Evolutionary conservation across 495 filamentous ascomycete genomes (phyloP), one percentile per base, ranked within the genome.

Genomic region (Podospora fimiseda): DNA sequence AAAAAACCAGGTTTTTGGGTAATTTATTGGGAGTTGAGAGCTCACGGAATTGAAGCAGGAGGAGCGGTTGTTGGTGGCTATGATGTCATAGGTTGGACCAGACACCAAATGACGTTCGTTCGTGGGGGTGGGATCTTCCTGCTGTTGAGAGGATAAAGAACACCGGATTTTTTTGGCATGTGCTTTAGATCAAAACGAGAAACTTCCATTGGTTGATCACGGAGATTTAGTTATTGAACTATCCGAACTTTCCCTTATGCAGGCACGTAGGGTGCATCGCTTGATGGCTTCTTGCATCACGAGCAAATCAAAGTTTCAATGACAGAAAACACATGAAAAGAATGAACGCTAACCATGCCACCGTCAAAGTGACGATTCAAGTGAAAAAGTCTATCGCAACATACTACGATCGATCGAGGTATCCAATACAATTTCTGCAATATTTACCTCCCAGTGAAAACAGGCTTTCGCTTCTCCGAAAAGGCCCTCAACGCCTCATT

Each of bases 401-500:
- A 15, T 18, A n/a, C n/a, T n/a, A n/a, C n/a, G n/a, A n/a, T n/a
- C n/a, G n/a, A n/a, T n/a, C n/a, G 15, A 13, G 7, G 21, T 9
- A 18, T 27, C 19, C 20, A 4, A 47, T 20, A 44, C 11, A 23
- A 9, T 24, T 15, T 21, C 21, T 30, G 19, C 13, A 27, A 24
- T 19, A 2, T 45, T 62, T 57, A 81, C 59, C 72, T 65, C 13
- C 91, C 91, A 60, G 76, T 85, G 61, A 94, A 96, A 19, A 81
- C 77, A 20, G 91, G 90, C 75, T 80, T 90, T 65, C 92, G 81
- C 83, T 94, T 96, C 79, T 95, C 90, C 55, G 73, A 74, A 74
- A 97, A 97, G 27, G 92, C 92, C 56, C 63, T 74, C 63, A 97
- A 71, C 57, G 90, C 92, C 77, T 96, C 92, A 62, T 84, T 71